phyloP scores from a whole-genome alignment of 371 early-diverging fungal genomes.

The Choanephora cucurbitarum region DNA sequence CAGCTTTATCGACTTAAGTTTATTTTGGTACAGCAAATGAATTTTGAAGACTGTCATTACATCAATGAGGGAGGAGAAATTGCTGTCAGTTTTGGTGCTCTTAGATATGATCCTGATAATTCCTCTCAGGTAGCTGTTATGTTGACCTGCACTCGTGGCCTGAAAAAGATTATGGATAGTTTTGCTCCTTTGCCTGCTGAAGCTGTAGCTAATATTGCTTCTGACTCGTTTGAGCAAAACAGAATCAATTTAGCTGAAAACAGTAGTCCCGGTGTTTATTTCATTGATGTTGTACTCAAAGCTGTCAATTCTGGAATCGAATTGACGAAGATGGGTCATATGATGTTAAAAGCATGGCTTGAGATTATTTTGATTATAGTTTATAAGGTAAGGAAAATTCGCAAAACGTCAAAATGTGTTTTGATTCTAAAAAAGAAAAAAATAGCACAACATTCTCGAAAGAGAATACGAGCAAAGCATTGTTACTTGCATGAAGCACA shows the following conservation, averaged over 20 bases:
- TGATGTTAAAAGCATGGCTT: constrained; percentile 58
- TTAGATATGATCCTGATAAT: constrained; percentile 38
- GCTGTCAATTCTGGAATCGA: constrained; percentile 49
- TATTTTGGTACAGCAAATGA: constrained; percentile 41
- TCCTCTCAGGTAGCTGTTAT: constrained; percentile 38
- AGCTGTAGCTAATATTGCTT: constrained; percentile 39
- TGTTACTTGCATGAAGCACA: constrained; percentile 50
- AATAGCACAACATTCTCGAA: constrained; percentile 53
- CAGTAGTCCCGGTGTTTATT: constrained; percentile 48
- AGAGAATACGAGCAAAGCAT: constrained; percentile 41
- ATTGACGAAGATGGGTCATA: constrained; percentile 42
- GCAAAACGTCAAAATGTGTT: background rate
- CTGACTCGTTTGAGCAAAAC: constrained; percentile 37
- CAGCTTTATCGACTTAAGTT: constrained; percentile 48
- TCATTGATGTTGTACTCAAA: constrained; percentile 53
- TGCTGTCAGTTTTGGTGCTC: constrained; percentile 37
- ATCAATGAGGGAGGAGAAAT: constrained; percentile 37
- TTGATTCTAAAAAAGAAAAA: too few species aligned
- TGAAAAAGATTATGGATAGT: constrained; percentile 56
- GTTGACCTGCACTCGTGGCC: constrained; percentile 39
- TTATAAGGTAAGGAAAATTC: constrained; percentile 51
- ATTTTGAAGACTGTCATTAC: constrained; percentile 41
- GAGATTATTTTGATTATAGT: constrained; percentile 58
- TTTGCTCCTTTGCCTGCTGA: constrained; percentile 51
- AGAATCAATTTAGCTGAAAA: constrained; percentile 43